These are phyloP conservation scores for Sugiyamaella sp. DNA, from an alignment of 1,139 yeast species.

Conservation along the genomic window DNA sequence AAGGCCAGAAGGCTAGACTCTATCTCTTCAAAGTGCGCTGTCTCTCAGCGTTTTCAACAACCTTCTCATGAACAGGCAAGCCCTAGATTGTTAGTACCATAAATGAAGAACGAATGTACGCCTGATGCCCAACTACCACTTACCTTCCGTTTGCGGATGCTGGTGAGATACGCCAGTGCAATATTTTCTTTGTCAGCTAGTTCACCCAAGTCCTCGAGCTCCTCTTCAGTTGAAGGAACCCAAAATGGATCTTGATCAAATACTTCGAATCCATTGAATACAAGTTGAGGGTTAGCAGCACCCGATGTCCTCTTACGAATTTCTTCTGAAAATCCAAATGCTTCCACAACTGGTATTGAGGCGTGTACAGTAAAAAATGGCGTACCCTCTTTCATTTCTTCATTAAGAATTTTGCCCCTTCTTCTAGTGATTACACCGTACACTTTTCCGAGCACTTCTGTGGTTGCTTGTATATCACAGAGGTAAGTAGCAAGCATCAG, in stretches of 20 bases:
- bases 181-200: constrained; percentile 89
- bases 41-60: constrained; percentile 88
- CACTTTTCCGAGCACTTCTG: constrained; percentile 93
- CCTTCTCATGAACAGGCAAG: constrained; percentile 83
- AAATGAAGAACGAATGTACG: neutral
- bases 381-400: constrained; percentile 97
- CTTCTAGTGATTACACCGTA: constrained; percentile 91
- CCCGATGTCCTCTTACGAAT: constrained; percentile 93
- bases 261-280: constrained; percentile 84
- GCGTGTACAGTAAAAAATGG: constrained; percentile 92
- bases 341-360: constrained; percentile 88
- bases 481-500: constrained; percentile 89
- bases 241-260: constrained; percentile 95
- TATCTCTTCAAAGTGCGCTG: constrained; percentile 61
- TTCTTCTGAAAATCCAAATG: constrained; percentile 96
- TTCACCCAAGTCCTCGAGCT: constrained; percentile 90
- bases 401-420: constrained; percentile 81
- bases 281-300: constrained; percentile 94
- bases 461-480: constrained; percentile 93
- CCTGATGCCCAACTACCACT: constrained; percentile 40
- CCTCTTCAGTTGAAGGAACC: constrained; percentile 99
- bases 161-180: constrained; percentile 84
- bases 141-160: constrained; percentile 83
- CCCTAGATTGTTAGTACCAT: constrained; percentile 52
- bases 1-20: neutral